These are phyloP conservation scores for Exophiala bonariae DNA, from an alignment of 2,329 filamentous ascomycete genomes.

Conservation along the genomic window DNA sequence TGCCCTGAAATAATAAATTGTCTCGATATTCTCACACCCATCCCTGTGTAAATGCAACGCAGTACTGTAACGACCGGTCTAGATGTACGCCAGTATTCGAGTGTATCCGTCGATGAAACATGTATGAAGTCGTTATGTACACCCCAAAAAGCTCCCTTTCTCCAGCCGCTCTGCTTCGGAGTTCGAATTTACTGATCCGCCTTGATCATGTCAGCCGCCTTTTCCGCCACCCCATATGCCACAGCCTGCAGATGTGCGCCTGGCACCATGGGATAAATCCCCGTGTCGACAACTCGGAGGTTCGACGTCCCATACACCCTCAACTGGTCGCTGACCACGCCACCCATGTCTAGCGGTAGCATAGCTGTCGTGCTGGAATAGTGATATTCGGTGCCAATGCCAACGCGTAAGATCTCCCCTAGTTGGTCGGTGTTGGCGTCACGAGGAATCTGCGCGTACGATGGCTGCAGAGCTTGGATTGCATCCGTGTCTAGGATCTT, in stretches of 20 bases:
- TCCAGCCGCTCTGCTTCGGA: no score
- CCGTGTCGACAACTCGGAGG: slow-evolving; percentile 35
- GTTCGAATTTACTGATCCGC: slow-evolving; percentile 2
- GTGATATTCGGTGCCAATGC: slow-evolving; percentile 20
- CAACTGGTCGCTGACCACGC: slow-evolving; percentile 35
- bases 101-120: no score
- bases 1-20: no score
- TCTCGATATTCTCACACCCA: no score
- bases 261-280: slow-evolving; percentile 35
- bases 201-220: slow-evolving; percentile 24
- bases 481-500: slow-evolving; percentile 23
- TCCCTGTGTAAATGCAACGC: no score
- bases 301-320: slow-evolving; percentile 34
- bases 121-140: no score
- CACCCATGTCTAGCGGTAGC: slow-evolving; percentile 41
- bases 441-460: background rate
- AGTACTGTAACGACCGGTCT: no score
- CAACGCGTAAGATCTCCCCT: slow-evolving; percentile 2
- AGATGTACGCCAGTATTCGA: no score
- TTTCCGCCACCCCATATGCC: slow-evolving; percentile 26
- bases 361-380: slow-evolving; percentile 32
- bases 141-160: no score
- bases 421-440: slow-evolving; percentile 10
- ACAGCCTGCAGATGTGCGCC: slow-evolving; percentile 39
- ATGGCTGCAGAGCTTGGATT: slow-evolving; percentile 13